Base-by-base conservation (phyloP, 139 green algal species). In the Ulvella scutata region DNA sequence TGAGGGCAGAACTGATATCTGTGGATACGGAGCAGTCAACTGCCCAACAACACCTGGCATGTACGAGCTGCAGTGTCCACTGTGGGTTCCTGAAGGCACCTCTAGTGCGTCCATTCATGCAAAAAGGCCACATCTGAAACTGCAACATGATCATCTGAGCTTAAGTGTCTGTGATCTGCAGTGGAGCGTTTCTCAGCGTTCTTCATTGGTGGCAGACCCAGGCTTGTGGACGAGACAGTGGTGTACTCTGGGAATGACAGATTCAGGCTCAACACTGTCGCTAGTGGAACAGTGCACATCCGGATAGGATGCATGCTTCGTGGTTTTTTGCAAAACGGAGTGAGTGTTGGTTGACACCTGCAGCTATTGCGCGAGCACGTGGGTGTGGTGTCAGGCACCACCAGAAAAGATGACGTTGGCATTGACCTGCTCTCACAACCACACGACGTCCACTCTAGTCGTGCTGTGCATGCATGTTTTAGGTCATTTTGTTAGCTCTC, bases 11-110 rank as follows among this genome's bases (percentile, higher is more conserved):
- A 89, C 84, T 35, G 87, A 94, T 43, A 84, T 94, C 7, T 85
- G 86, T 89, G 89, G 88, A 0, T 94, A 94, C 59, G 88, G 89
- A 2, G 92, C 92, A 74, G 90, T 85, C 43, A 88, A 92, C 82
- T 61, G 92, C 2, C 89, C 89, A 2, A 91, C 85, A 37, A 60
- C 84, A 0, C 84, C 88, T 10, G 89, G 89, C 37, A 85, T 85
- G 36, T 86, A 82, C 75, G 73, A 90, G 62, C 9, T 94, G 0
- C 84, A 91, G 36, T 90, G 86, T 74, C 76, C 79, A 4, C 88
- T 84, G 1, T 94, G 89, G 89, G 43, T 87, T 2, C 89, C 88
- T 13, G 84, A 94, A 84, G 87, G 1, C 51, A 67, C 51, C 17
- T 9, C 51, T 36, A 34, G 51, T 75, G 34, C 4, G 34, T 21